Evolutionary conservation across 352 stramenopile genomes (phyloP), one percentile per base, ranked within the genome.

Genomic region (Pythium aristosporum): DNA sequence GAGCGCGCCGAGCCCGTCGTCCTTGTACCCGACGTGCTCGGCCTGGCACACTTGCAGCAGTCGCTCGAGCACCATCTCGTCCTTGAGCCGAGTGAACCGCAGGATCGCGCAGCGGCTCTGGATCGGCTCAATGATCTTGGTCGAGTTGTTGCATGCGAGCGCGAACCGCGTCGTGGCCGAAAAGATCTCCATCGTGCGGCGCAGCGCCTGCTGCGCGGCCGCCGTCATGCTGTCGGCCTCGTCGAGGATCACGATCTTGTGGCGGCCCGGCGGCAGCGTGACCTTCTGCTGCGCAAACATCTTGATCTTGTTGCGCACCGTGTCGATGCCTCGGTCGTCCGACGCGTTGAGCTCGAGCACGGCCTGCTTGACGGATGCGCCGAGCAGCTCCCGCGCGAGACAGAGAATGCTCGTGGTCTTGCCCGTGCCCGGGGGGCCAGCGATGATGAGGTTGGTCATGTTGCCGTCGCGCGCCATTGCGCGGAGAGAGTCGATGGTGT

Each of bases 91-190:
- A 49, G 89, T 97, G 79, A 98, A 99, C 5, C 98, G 94, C 32
- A 99, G 75, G 68, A 99, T 99, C 44, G 98, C 97, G 55, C 97
- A 99, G 56, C 98, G 91, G 69, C 82, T 98, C 89, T 99, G 85
- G 71, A 99, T 99, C 30, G 98, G 96, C 76, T 99, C 97, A 72
- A 99, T 99, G 70, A 99, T 99, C 85, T 99, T 99, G 28, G 95
- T 99, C 23, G 88, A 98, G 51, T 98, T 92, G 80, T 99, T 99
- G 79, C 98, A 99, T 5, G 97, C 97, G 55, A 99, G 74, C 15
- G 97, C 97, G 74, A 99, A 99, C 4, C 98, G 88, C 44, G 97
- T 99, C 7, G 97, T 98, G 63, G 86, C 88, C 48, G 96, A 98
- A 75, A 98, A 99, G 30, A 99, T 91, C 84, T 99, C 97, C 97